phyloP scores from a whole-genome alignment of 768 basidiomycete species.

The Leucosporidium yakuticum region DNA sequence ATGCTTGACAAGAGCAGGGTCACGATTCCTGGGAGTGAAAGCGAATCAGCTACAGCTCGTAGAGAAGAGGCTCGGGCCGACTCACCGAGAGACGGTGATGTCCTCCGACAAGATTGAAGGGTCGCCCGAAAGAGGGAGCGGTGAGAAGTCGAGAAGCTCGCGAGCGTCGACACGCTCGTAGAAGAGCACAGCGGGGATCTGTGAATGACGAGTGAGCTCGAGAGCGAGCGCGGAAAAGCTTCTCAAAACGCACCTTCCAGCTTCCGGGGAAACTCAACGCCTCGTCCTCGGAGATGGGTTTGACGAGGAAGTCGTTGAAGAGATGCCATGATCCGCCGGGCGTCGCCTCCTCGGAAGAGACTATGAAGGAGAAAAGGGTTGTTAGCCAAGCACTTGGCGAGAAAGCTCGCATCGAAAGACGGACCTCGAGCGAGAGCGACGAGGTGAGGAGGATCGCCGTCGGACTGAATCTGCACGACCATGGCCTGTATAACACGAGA shows the following conservation, averaged over 20 bases:
- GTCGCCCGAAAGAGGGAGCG: slow-evolving; percentile 63
- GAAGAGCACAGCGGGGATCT: slow-evolving; percentile 84
- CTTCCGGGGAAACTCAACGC: slow-evolving; percentile 76
- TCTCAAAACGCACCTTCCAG: slow-evolving; percentile 73
- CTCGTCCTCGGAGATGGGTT: slow-evolving; percentile 74
- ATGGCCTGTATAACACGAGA: slow-evolving; percentile 56
- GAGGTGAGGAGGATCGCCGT: slow-evolving; percentile 69
- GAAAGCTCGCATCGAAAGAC: background rate
- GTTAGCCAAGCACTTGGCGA: background rate
- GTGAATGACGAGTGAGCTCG: slow-evolving; percentile 36
- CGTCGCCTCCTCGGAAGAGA: slow-evolving; percentile 45
- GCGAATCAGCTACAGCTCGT: background rate
- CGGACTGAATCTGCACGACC: slow-evolving; percentile 69
- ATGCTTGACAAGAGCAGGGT: slow-evolving; percentile 67
- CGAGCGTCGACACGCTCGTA: slow-evolving; percentile 66
- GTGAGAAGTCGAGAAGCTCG: slow-evolving; percentile 57
- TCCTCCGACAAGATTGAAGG: slow-evolving; percentile 60
- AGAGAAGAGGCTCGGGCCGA: background rate
- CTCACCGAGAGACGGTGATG: slow-evolving; percentile 79
- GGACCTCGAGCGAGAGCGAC: slow-evolving; percentile 69
- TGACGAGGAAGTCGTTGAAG: slow-evolving; percentile 94
- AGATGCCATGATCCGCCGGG: slow-evolving; percentile 67
- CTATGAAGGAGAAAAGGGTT: background rate
- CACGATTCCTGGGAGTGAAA: slow-evolving; percentile 58
- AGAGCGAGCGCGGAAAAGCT: no score